These are phyloP conservation scores for Posidonia australis DNA, from an alignment of 106 monocot genomes.

Conservation along the genomic window DNA sequence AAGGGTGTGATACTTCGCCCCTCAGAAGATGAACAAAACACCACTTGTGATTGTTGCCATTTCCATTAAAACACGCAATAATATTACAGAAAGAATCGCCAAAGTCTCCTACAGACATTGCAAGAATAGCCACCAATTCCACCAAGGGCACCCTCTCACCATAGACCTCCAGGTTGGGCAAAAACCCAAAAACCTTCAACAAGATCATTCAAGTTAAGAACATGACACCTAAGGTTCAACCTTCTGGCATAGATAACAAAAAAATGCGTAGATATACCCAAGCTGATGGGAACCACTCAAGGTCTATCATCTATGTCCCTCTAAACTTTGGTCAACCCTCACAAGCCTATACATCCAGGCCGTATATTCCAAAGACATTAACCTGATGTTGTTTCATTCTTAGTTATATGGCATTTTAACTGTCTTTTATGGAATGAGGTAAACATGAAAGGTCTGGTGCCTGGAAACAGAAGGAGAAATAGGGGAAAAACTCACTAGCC, in stretches of 20 bases:
- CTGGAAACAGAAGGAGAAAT: no score
- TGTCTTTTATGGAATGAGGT: no score
- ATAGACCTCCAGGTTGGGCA: slow-evolving; percentile 77
- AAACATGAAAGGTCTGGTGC: no score
- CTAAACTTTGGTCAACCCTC: no score
- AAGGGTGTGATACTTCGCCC: slow-evolving; percentile 55
- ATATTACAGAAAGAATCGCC: slow-evolving; percentile 89
- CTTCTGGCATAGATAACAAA: slow-evolving; percentile 30
- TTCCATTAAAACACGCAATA: slow-evolving; percentile 83
- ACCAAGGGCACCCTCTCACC: slow-evolving; percentile 94
- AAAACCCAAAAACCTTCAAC: slow-evolving; percentile 96
- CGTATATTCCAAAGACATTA: not conserved
- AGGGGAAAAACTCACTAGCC: no score
- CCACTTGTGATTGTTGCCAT: slow-evolving; percentile 59
- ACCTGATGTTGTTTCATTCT: not conserved
- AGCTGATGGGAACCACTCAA: not conserved
- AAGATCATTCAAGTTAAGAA: slow-evolving; percentile 94
- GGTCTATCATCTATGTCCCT: no score
- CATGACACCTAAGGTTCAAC: slow-evolving; percentile 38
- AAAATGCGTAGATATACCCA: not conserved
- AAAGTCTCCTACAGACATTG: slow-evolving; percentile 62
- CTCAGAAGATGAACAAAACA: slow-evolving; percentile 68
- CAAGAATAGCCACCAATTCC: slow-evolving; percentile 86
- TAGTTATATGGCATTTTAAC: no score
- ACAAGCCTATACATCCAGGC: not conserved